Conservation (phyloP, 2,329 filamentous ascomycete genomes). For the Penicillium polonicum region DNA sequence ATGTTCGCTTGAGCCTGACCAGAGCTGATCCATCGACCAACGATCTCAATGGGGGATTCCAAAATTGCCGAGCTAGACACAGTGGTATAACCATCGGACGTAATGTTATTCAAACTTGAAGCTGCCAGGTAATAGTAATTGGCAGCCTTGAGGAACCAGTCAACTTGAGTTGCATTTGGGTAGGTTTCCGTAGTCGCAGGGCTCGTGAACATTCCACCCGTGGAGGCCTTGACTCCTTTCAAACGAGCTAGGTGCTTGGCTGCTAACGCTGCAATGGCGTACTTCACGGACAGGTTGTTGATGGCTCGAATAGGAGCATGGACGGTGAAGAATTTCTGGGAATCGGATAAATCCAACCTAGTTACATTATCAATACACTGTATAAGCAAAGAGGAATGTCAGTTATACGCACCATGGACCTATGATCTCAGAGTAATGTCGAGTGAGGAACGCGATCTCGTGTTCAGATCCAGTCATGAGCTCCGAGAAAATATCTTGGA, state of each 20-base stretch:
- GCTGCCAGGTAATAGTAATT: slow-evolving; percentile 62
- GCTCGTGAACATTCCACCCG: slow-evolving; percentile 27
- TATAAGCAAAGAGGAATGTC: neutral
- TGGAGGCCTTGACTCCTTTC: slow-evolving; percentile 28
- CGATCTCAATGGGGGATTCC: slow-evolving; percentile 32
- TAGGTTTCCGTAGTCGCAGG: slow-evolving; percentile 55
- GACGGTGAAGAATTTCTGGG: slow-evolving; percentile 40
- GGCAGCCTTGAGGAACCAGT: slow-evolving; percentile 61
- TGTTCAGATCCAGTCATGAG: slow-evolving; percentile 40
- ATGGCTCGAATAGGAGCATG: slow-evolving; percentile 41
- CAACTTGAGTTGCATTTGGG: slow-evolving; percentile 48
- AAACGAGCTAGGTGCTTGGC: slow-evolving; percentile 42
- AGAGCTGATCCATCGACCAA: slow-evolving; percentile 27
- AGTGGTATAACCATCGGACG: slow-evolving; percentile 31
- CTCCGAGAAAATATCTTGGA: slow-evolving; percentile 38
- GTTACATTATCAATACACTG: slow-evolving; percentile 11
- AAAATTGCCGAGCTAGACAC: slow-evolving; percentile 33
- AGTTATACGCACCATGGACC: slow-evolving; percentile 34
- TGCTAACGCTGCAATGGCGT: slow-evolving; percentile 39
- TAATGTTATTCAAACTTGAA: slow-evolving; percentile 47
- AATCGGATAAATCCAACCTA: slow-evolving; percentile 43
- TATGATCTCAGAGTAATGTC: slow-evolving; percentile 38
- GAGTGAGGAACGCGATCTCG: slow-evolving; percentile 39
- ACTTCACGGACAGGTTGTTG: slow-evolving; percentile 35
- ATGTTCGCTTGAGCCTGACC: slow-evolving; percentile 13